Base-by-base conservation (phyloP, 2,329 filamentous ascomycete genomes). In the Claviceps quebecensis region DNA sequence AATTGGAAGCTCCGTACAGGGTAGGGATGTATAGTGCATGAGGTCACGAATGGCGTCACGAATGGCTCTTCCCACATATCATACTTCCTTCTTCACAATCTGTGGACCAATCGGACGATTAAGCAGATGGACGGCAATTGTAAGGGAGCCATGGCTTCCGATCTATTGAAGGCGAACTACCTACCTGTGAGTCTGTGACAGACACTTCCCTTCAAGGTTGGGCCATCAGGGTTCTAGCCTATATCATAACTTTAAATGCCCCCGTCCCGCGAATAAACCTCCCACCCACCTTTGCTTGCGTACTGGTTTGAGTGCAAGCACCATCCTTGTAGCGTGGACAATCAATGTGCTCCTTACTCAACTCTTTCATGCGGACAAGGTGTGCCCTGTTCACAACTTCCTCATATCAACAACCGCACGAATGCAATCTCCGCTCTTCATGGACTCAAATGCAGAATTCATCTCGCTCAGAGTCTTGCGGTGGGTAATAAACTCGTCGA, bases 401-500 rank as follows among this genome's bases (percentile, higher is more conserved):
- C 67, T 65, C 77, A 82, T 81, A 60, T 78, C 81, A 50, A 96
- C 86, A 9, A 97, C 93, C 60, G 88, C 95, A 57, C 93, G 87
- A 64, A 98, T 96, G 72, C 93, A 98, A 70, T 97, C 90, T 53
- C 93, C 93, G 54, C 82, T 78, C 77, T 96, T 94, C 93, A 98
- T 98, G 60, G 85, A 81, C 57, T 88, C 80, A 63, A 95, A 98
- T 19, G 89, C 91, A 49, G 77, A 74, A 76, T 97, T 97, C 70
- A 98, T 95, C 63, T 86, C 81, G 54, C 73, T 72, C 45, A 98
- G 75, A 4, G 77, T 78, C 73, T 95, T 87, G 61, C 90, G 83
- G 74, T 98, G 93, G 36, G 93, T 98, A 73, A 98, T 97, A 75
- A 97, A 97, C 74, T 98, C 93, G 67, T 97, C 91, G 45, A 97